Evolutionary conservation across 768 basidiomycete genomes (phyloP).

Genomic region (Boletales sp.): DNA sequence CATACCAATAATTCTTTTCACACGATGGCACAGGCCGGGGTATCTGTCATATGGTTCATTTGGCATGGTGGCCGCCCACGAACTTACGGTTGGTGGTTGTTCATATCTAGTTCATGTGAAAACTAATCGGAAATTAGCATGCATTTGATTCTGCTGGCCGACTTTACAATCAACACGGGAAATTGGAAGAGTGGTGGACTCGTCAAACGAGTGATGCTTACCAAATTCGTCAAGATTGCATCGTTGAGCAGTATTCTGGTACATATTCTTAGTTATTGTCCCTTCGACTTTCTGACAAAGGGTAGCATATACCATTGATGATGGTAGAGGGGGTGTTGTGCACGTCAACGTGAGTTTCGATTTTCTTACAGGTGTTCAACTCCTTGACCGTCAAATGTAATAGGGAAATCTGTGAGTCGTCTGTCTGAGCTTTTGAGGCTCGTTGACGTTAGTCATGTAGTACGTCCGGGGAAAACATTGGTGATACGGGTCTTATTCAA

Average conservation of each 20-base stretch:
- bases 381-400: background rate
- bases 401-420: slow-evolving; percentile 73
- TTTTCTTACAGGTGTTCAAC: background rate
- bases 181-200: slow-evolving; percentile 91
- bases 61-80: slow-evolving; percentile 89
- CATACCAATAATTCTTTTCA: background rate
- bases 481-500: slow-evolving; percentile 80
- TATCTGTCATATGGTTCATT: slow-evolving; percentile 92
- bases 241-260: slow-evolving; percentile 91
- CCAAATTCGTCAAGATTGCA: slow-evolving; percentile 77
- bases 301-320: slow-evolving; percentile 75
- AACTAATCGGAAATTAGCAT: slow-evolving; percentile 45
- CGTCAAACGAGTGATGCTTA: slow-evolving; percentile 83
- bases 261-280: slow-evolving; percentile 25
- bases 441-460: slow-evolving; percentile 35
- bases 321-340: slow-evolving; percentile 79
- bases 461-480: slow-evolving; percentile 91
- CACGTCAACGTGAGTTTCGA: slow-evolving; percentile 70
- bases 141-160: slow-evolving; percentile 89
- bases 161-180: slow-evolving; percentile 87
- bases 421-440: background rate
- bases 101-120: background rate
- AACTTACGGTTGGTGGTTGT: slow-evolving; percentile 63
- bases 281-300: slow-evolving; percentile 1
- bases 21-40: slow-evolving; percentile 58